phyloP scores from a whole-genome alignment of 805 yeast species.

The Kodamaea kaohsiungensis region DNA sequence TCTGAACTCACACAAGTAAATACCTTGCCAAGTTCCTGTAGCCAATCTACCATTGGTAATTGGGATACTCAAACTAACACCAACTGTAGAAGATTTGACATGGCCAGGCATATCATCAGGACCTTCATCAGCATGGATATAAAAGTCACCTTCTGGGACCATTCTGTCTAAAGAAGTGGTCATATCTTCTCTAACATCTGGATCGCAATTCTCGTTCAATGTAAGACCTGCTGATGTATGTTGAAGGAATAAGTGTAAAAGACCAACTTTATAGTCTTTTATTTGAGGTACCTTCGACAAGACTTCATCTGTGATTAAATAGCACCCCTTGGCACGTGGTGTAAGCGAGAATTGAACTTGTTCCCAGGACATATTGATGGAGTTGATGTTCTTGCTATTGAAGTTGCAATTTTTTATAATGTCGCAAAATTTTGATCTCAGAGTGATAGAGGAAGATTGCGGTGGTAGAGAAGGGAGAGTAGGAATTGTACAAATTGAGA shows the following conservation, averaged over 20 bases:
- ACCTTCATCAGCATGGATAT: conserved; percentile 73
- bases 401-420: not conserved
- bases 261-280: conserved; percentile 59
- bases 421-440: not conserved
- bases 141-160: conserved; percentile 64
- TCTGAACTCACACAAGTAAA: conserved; percentile 75
- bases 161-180: conserved; percentile 59
- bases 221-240: conserved; percentile 82
- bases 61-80: conserved; percentile 67
- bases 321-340: conserved; percentile 66
- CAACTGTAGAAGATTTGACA: conserved; percentile 53
- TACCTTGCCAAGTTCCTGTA: conserved; percentile 86
- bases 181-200: conserved; percentile 75
- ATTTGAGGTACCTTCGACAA: conserved; percentile 57
- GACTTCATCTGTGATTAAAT: conserved; percentile 71
- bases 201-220: conserved; percentile 77
- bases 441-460: not conserved
- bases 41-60: conserved; percentile 66
- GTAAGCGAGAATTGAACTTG: conserved; percentile 56
- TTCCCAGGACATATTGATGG: conserved; percentile 47
- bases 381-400: not conserved
- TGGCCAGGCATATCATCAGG: conserved; percentile 88
- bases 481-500: no score
- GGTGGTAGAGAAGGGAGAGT: no score
- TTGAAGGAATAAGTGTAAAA: conserved; percentile 65